Base-by-base conservation (phyloP, 495 filamentous ascomycete genomes). In the Darksidea phi region DNA sequence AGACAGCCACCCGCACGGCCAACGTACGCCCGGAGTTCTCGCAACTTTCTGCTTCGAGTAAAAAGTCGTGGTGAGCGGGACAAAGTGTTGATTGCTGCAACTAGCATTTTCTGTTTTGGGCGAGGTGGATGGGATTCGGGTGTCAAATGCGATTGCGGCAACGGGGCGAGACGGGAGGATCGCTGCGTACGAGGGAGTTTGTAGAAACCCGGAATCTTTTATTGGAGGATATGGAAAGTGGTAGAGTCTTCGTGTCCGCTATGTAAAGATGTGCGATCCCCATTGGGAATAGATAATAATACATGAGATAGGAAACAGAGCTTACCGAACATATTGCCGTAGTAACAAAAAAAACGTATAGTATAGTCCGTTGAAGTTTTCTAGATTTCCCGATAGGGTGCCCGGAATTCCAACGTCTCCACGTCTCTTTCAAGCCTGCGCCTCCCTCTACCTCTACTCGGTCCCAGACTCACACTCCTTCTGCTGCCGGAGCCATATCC, bases 31-130 rank as follows among this genome's bases (percentile, higher is more conserved):
- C 28, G 4, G 28, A 32, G 10, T 10, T 32, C 10, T 32, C 28
- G 3, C 28, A 10, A 32, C 28, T 15, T 49, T 21, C 47, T 18
- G 15, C 15, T 3, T 49, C 15, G 15, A 23, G 47, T 49, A 49
- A 25, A n/a, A 46, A 47, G n/a, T n/a, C n/a, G n/a, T 32, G 28
- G 28, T 32, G 28, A 3, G 3, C 10, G 18, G 2, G 24, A 24
- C 57, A 58, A 57, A 58, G 61, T 53, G 54, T 64, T 8, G 61
- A 64, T 57, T 57, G 26, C 54, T 54, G 61, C 20, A 12, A 24
- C 21, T 64, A 64, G 34, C 61, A 58, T 64, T 57, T 32, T 46
- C 61, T 25, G 12, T 49, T 62, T 62, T 62, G 28, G 52, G 21
- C 11, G 11, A 8, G 41, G 41, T n/a, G 3, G 41, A 43, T 6